Evolutionary conservation across 176 grass and related monocot genomes (phyloP), one percentile per base, ranked within the genome.

Genomic region (Chrysopogon serrulatus): DNA sequence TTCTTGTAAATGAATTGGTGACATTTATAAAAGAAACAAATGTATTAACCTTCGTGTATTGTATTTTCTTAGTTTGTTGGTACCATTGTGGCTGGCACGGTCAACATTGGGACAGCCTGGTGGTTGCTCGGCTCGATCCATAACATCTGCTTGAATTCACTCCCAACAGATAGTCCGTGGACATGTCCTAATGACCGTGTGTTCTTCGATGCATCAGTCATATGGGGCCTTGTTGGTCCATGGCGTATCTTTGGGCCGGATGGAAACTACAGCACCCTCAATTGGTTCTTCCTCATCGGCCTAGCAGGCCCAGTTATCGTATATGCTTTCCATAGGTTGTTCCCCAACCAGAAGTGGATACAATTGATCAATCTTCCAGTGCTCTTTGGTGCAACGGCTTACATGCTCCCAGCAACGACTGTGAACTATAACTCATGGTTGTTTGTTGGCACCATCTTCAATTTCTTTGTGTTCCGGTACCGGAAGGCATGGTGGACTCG

Each of bases 131-230:
- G 87, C 10, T 94, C 94, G 1, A 36, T 97, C 76, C 23, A 83
- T 0, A 42, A 84, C 62, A 97, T 97, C 33, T 97, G 94, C 66
- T 64, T 86, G 9, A 70, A 73, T 8, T 65, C 69, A 16, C 89
- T 94, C 24, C 34, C 88, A 61, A 2, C 80, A 19, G 83, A 94
- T 81, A 94, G 90, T 78, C 90, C 92, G 4, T 97, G 95, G 95
- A 97, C 92, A 8, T 97, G 94, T 83, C 94, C 92, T 1, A 5
- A 12, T 2, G 88, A 94, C 24, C 63, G 87, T 40, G 80, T 97
- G 63, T 97, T 97, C 92, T 97, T 94, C 11, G 94, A 92, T n/a
- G 85, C 92, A 32, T 97, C 94, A 0, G 94, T 97, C 81, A 97
- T 97, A 32, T 94, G 94, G 94, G 94, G 94, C 6, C 80, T 97